phyloP scores from a whole-genome alignment of 306 rosid genomes.

The Abrus precatorius region DNA sequence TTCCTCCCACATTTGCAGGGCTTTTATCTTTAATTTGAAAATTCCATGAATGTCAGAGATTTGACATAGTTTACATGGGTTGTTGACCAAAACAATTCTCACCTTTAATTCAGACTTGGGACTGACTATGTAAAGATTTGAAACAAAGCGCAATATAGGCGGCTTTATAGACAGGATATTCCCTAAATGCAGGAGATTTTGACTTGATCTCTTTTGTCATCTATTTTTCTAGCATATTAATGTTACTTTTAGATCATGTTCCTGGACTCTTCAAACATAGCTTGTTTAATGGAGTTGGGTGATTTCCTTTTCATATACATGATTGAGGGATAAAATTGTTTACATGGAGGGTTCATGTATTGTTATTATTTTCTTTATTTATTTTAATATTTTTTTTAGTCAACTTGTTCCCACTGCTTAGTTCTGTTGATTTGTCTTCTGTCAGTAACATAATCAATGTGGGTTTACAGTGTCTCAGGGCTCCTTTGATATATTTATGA shows the following conservation, averaged over 20 bases:
- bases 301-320: slow-evolving; percentile 27
- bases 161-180: background rate
- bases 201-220: background rate
- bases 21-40: background rate
- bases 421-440: slow-evolving; percentile 40
- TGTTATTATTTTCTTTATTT: background rate
- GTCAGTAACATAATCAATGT: background rate
- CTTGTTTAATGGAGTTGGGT: slow-evolving; percentile 18
- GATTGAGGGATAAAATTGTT: slow-evolving; percentile 16
- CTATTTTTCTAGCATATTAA: background rate
- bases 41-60: background rate
- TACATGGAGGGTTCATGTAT: slow-evolving; percentile 1
- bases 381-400: background rate
- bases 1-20: background rate
- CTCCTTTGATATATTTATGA: background rate
- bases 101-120: background rate
- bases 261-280: background rate
- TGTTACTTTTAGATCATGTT: background rate
- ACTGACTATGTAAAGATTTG: background rate
- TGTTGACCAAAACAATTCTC: background rate
- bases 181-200: slow-evolving; percentile 4
- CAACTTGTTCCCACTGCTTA: slow-evolving; percentile 33
- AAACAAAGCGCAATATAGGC: background rate
- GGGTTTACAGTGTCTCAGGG: slow-evolving; percentile 5
- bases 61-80: background rate